Evolutionary conservation across 1,139 yeast genomes (phyloP).

Genomic region (Geotrichum europaeum): DNA sequence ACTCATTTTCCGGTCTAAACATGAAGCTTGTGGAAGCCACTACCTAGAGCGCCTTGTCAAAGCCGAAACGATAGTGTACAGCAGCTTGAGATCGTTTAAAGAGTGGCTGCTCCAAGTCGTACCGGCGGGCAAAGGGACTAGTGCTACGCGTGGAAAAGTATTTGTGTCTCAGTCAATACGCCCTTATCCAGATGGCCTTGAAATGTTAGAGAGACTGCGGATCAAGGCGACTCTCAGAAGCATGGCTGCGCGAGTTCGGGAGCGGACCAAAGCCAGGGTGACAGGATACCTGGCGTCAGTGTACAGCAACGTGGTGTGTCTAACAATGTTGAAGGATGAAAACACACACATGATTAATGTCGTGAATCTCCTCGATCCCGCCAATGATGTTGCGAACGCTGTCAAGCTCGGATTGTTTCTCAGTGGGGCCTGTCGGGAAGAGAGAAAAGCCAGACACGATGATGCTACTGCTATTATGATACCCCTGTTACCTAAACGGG

Average conservation of each 20-base stretch:
- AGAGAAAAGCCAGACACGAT: not conserved
- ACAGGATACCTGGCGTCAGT: conserved; percentile 5
- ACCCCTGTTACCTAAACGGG: not conserved
- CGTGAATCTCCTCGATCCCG: not conserved
- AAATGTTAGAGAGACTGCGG: not conserved
- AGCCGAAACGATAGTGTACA: not conserved
- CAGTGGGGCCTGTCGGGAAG: conserved; percentile 11
- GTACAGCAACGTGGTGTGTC: conserved; percentile 3
- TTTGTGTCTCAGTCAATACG: conserved; percentile 2
- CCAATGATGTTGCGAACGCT: conserved; percentile 7
- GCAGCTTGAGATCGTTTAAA: not conserved
- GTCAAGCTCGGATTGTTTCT: conserved; percentile 9
- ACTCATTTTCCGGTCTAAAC: not conserved
- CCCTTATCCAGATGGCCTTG: not conserved
- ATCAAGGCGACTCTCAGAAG: not conserved
- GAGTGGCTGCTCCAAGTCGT: not conserved
- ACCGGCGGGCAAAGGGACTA: not conserved
- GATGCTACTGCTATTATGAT: not conserved
- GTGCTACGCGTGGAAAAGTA: not conserved
- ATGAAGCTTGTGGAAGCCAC: not conserved
- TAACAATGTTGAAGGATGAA: not conserved
- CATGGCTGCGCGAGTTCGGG: not conserved
- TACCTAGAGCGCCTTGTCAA: not conserved
- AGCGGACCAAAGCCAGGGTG: not conserved
- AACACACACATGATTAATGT: not conserved